Evolutionary conservation across 1,139 yeast genomes (phyloP), one percentile per base, ranked within the genome.

Genomic region (Yarrowia galli): DNA sequence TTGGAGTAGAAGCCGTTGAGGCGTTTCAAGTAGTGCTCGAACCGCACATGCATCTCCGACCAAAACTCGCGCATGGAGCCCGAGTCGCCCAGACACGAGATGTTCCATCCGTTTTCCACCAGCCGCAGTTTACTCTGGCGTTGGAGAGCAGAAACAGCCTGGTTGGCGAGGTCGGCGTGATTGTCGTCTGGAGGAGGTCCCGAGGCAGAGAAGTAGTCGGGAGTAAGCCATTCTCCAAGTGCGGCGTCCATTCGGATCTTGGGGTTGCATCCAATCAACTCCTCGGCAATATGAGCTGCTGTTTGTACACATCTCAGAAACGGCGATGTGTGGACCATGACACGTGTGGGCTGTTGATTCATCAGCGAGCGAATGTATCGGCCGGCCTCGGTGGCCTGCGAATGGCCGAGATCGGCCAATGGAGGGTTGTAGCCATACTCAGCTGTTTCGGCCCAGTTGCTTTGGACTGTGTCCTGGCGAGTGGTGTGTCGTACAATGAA

Each of bases 161-260:
- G 68, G 18, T 71, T 72, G 16, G 73, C 74, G 38, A 79, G 60
- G 6, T 77, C 70, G 20, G 68, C 68, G 67, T 76, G 76, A 65
- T 76, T 76, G 69, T 79, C 80, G 23, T 73, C 73, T 1, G 80
- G 79, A 13, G 82, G 82, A 2, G 82, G 81, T 0, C 74, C 68
- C 18, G 73, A 73, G 54, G 74, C 73, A 10, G 74, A 68, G 69
- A 74, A 79, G 70, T 79, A 79, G 71, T 79, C 82, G 2, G 79
- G 75, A 1, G 79, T 78, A 68, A 77, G 76, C 81, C 81, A 79
- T 68, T 79, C 82, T 22, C 82, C 82, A 53, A 80, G 73, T 28
- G 75, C 77, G 4, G 79, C 72, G 69, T 78, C 80, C 48, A 79
- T 45, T 25, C 79, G 73, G 25, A 79, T 48, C n/a, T 69, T 63